Base-by-base conservation (phyloP, 1,284 basidiomycete genomes). In the Ustilago sp. region DNA sequence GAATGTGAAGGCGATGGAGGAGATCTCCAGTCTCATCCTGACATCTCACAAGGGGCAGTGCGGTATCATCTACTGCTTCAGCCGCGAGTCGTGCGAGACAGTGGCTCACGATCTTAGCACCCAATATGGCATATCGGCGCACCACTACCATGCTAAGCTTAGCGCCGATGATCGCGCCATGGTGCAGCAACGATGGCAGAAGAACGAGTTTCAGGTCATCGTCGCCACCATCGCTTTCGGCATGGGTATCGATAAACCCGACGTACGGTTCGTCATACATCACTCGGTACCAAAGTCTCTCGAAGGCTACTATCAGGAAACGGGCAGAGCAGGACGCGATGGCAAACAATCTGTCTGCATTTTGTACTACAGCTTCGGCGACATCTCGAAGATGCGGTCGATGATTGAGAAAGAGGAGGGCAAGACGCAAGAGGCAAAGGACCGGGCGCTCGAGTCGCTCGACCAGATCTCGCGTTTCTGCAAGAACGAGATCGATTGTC, bases 181-280 rank as follows among this genome's bases (percentile, higher is more conserved):
- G 53, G 89, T 91, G 1, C 92, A 95, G 79, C 85, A 88, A 32
- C 89, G 90, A 32, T 98, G 95, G 95, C 91, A 93, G 86, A 86
- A 86, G 1, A 92, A 91, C 36, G 87, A 89, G 39, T 91, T 92
- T 78, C 89, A 91, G 60, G 91, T 99, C 69, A 94, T 99, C 64
- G 94, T 97, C 36, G 96, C 95, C 1, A 99, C 96, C 41, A 88
- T 88, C 65, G 87, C 74, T 28, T 98, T 98, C 85, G 96, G 96
- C 9, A 98, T 99, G 96, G 96, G 95, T 17, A 95, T 98, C 68
- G 95, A 98, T 87, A 98, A 98, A 85, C 87, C 91, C 0, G 90
- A 94, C 79, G 93, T 93, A 8, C 90, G 92, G 69, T 93, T 89
- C 81, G 93, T 94, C 57, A 90, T 94, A 59, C 93, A 94, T 80